Conservation (phyloP, 108 stramenopile genomes). For the Cyclotella kingstonii region DNA sequence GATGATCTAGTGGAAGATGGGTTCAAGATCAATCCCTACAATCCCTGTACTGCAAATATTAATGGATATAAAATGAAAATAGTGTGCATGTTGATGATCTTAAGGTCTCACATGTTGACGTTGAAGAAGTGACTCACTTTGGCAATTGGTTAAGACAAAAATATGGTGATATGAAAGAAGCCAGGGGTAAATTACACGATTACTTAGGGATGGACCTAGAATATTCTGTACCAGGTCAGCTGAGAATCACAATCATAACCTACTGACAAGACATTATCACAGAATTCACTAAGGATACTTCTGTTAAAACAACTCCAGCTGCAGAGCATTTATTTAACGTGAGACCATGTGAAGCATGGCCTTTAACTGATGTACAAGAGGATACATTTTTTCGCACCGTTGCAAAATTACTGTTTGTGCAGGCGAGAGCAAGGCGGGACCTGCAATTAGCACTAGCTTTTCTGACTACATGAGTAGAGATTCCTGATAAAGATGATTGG, state of each 20-base stretch:
- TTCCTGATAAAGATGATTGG: constrained; percentile 8
- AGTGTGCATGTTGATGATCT: constrained; percentile 8
- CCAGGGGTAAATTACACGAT: background rate
- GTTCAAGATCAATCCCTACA: constrained; percentile 5
- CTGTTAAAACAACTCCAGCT: background rate
- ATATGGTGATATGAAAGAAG: background rate
- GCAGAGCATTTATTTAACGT: background rate
- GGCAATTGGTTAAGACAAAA: background rate
- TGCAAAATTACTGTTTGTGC: background rate
- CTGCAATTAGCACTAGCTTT: background rate
- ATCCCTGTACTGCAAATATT: background rate
- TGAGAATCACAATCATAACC: background rate
- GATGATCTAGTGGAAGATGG: constrained; percentile 4
- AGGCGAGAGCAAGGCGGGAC: background rate
- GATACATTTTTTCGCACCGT: background rate
- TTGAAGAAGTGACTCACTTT: background rate
- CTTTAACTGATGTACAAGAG: background rate
- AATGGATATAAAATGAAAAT: background rate
- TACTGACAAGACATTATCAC: background rate
- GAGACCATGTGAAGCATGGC: background rate
- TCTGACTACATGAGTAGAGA: background rate
- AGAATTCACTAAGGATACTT: background rate
- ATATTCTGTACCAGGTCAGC: too few species aligned
- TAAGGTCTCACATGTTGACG: constrained; percentile 1
- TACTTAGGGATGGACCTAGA: too few species aligned